Base-by-base conservation (phyloP, 768 basidiomycete genomes). In the Suillus sp. region DNA sequence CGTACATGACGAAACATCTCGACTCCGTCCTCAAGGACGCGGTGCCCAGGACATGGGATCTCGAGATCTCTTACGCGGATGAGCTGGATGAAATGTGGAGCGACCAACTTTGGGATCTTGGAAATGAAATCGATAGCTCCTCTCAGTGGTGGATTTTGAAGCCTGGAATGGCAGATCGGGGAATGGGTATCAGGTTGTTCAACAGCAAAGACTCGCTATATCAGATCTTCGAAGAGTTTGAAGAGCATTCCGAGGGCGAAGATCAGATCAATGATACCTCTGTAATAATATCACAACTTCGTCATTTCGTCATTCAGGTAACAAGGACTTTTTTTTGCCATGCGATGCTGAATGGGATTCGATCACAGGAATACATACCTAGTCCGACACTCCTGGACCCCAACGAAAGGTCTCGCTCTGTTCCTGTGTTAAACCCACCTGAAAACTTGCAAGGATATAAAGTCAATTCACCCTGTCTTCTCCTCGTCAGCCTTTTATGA, bases 281-380 rank as follows among this genome's bases (percentile, higher is more conserved):
- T 8, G 85, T 98, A 4, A 81, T 87, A 60, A 90, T 88, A 14
- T 94, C 93, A 11, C 96, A 97, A 68, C 81, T 99, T 50, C 85
- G 96, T 30, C 93, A 98, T 75, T 99, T 98, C 75, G 94, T 99
- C 20, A 87, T 98, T 42, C 97, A 99, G 87, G 96, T 94, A 65
- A 57, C 50, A 18, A 16, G 32, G 20, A 63, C 30, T 58, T 16
- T 59, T 61, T 38, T 62, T 42, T n/a, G 57, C 20, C 56, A 25
- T 50, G 42, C 20, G 55, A 34, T 65, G 59, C 47, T 47, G 35
- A 50, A 60, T 60, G 66, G 55, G 64, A 59, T 34, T 4, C 51
- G 42, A 11, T 9, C 43, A 4, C 67, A 99, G 96, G 93, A 97
- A 79, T 99, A 99, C 75, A 75, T 98, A 6, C 71, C 81, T 25